Evolutionary conservation across 306 rosid genomes (phyloP), one percentile per base, ranked within the genome.

Genomic region (Pterocarpus santalinus): DNA sequence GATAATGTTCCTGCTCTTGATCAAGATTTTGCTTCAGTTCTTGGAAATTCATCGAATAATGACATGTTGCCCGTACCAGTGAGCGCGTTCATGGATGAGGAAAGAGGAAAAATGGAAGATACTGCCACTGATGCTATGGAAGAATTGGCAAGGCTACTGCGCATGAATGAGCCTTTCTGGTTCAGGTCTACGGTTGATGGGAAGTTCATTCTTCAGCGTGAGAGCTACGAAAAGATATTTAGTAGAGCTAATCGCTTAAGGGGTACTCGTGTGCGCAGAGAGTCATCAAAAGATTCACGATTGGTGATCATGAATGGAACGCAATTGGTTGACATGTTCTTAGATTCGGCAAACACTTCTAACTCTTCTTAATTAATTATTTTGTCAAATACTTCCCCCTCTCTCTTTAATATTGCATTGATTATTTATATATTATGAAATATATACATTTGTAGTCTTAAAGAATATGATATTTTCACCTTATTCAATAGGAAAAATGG

Each of bases 81-180:
- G 28, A 67, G 33, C 65, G 69, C 36, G 43, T 28, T 34, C 73
- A 13, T 76, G 15, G 86, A 82, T 7, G 66, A 55, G 77, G 93
- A 94, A 49, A 91, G 73, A 36, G 71, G 28, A 4, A 15, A 66
- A 1, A 86, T 92, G 89, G 12, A 2, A 1, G 88, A 90, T 52
- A 79, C 79, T 5, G 92, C 93, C 11, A 73, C 55, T 3, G 34
- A 11, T 44, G 90, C 97, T 5, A 39, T 88, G 86, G 91, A 86
- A 8, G 97, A 92, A 72, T 60, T 94, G 30, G 43, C 76, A 41
- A 82, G 69, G 78, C 83, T 90, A 7, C 8, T 90, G 55, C 61
- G 22, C 11, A 15, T 79, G n/a, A 72, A 88, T 7, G 94, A 88
- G 55, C 94, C 94, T 34, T 73, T 89, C 17, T 94, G 97, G 98